phyloP scores from a whole-genome alignment of 768 basidiomycete species.

The Vararia minispora region DNA sequence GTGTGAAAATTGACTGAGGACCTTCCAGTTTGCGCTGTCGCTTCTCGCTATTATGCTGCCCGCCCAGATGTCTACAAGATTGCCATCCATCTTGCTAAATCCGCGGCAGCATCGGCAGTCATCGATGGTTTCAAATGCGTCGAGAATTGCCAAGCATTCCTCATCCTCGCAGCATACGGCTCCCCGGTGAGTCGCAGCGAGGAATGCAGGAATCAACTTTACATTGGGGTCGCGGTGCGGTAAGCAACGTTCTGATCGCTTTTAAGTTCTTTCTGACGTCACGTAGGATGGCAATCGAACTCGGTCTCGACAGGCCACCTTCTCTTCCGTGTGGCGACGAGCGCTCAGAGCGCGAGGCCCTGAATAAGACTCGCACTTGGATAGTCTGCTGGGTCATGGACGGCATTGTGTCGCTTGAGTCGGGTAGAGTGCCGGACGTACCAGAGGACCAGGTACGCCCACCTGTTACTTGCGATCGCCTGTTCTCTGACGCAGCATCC shows the following conservation, averaged over 20 bases:
- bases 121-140: constrained; percentile 53
- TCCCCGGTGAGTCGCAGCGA: constrained; percentile 53
- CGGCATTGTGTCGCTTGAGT: constrained; percentile 62
- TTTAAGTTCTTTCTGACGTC: not conserved
- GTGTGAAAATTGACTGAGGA: constrained; percentile 7
- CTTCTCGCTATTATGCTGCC: constrained; percentile 50
- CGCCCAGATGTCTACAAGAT: constrained; percentile 44
- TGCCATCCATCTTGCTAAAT: constrained; percentile 52
- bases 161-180: constrained; percentile 54
- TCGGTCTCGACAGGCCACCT: constrained; percentile 49
- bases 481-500: constrained; percentile 28
- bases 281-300: constrained; percentile 56
- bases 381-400: constrained; percentile 69
- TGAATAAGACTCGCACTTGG: constrained; percentile 68
- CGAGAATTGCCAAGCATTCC: constrained; percentile 73
- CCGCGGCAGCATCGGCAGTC: constrained; percentile 47
- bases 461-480: constrained; percentile 23
- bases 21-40: constrained; percentile 50
- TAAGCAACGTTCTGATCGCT: constrained; percentile 14
- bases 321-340: constrained; percentile 30
- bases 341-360: constrained; percentile 50
- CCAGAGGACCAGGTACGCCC: constrained; percentile 57
- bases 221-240: constrained; percentile 64
- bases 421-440: constrained; percentile 63
- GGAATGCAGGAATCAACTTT: constrained; percentile 64